Base-by-base conservation (phyloP, 768 basidiomycete genomes). In the Pseudohyphozyma bogoriensis region DNA sequence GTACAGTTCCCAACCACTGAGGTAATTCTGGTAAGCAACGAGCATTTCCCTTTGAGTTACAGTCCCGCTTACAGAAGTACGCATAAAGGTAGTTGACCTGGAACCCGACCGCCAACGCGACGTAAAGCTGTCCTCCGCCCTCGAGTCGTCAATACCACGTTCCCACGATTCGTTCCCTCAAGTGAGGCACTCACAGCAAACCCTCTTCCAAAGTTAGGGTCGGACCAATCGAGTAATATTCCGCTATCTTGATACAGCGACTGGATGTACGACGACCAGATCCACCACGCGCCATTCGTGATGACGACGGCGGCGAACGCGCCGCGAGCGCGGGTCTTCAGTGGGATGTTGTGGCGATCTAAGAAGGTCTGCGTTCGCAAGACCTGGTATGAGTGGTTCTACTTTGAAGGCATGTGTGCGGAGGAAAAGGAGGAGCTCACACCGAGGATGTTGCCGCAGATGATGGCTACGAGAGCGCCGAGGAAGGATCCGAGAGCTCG, bases 401-500 rank as follows among this genome's bases (percentile, higher is more conserved):
- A n/a, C n/a, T 22, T 22, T 22, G 45, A 46, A 11, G 11, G 15
- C 12, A 3, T 13, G 24, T 22, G 45, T n/a, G 37, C 18, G 37
- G 37, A 37, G 37, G n/a, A n/a, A n/a, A n/a, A n/a, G n/a, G n/a
- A 37, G 10, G 10, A 18, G 13, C 49, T 12, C 22, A 58, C 33
- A 3, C 57, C 62, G 26, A 63, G 49, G 20, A 63, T 32, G 44
- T 58, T 50, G 39, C 58, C 58, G 18, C 28, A 28, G 54, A 55
- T 32, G 57, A 63, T 63, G 47, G 53, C 50, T 11, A 51, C 49
- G n/a, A 63, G 4, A 28, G 53, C 62, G 12, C 45, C 46, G 33
- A 63, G 47, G 62, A 63, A 59, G 10, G 42, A 46, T 16, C 62
- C 62, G 35, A 63, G 58, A 3, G 62, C 62, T 11, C 62, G 57